These are phyloP conservation scores for Ulmus americana DNA, from an alignment of 331 rosid species.

Conservation along the genomic window DNA sequence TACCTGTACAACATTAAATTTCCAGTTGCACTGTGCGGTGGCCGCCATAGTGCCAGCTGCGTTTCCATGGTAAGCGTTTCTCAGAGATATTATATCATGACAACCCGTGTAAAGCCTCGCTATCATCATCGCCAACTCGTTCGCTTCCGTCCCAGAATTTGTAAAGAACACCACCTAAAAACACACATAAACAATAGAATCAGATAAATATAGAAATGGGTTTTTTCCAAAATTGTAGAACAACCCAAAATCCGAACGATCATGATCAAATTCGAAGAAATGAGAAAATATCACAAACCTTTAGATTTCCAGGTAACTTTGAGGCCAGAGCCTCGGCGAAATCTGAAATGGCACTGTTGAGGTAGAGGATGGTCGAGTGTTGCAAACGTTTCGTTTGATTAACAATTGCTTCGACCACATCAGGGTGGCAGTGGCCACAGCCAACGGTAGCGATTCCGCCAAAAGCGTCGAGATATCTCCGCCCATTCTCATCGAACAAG, in stretches of 20 bases:
- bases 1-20: conserved; percentile 75
- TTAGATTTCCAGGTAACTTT: conserved; percentile 80
- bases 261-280: background rate
- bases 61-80: conserved; percentile 90
- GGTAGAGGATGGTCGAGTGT: conserved; percentile 84
- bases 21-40: conserved; percentile 90
- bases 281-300: conserved; percentile 33
- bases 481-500: conserved; percentile 75
- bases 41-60: conserved; percentile 87
- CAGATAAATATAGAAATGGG: no score
- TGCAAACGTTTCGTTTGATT: conserved; percentile 64
- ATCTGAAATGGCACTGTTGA: conserved; percentile 63
- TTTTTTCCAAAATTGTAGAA: no score
- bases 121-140: conserved; percentile 77
- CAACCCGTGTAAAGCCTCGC: conserved; percentile 69
- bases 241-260: background rate
- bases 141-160: conserved; percentile 97
- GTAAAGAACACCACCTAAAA: conserved; percentile 82
- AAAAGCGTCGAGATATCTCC: conserved; percentile 77
- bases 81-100: conserved; percentile 78
- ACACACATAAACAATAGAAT: background rate
- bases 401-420: conserved; percentile 73
- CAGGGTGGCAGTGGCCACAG: conserved; percentile 97
- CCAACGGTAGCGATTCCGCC: conserved; percentile 95
- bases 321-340: conserved; percentile 78